A percentile compares a stretch with the other conserved stretches of the same genome.
Evolutionary conservation across 768 basidiomycete genomes (phyloP).

Genomic region (Collybia nuda): DNA sequence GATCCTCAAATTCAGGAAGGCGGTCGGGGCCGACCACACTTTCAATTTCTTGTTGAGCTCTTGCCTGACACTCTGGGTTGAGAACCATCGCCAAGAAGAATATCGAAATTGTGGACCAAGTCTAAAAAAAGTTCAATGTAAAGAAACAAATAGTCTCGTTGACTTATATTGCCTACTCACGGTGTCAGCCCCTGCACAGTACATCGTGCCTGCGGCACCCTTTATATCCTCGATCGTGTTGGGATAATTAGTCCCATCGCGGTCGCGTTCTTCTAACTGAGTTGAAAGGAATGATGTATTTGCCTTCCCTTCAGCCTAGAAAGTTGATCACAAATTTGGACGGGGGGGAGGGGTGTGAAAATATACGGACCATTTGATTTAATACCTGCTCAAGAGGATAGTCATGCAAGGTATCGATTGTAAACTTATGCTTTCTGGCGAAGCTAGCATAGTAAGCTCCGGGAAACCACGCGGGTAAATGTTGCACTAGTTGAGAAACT

Average conservation of each 20-base stretch:
- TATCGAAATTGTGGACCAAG: slow-evolving; percentile 21
- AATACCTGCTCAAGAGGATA: slow-evolving; percentile 26
- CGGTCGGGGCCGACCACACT: slow-evolving; percentile 30
- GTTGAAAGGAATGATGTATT: slow-evolving; percentile 14
- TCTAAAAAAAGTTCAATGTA: too few species aligned
- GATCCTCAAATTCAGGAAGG: slow-evolving; percentile 34
- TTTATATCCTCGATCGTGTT: slow-evolving; percentile 18
- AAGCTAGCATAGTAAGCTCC: slow-evolving; percentile 34
- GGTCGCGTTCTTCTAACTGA: slow-evolving; percentile 6
- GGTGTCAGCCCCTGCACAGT: slow-evolving; percentile 37
- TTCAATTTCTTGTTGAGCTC: slow-evolving; percentile 42
- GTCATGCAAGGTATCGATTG: slow-evolving; percentile 28
- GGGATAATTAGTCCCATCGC: neutral
- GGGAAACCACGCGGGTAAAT: slow-evolving; percentile 40
- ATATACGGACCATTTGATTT: slow-evolving; percentile 20
- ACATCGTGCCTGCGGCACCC: slow-evolving; percentile 26
- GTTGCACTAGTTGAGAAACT: slow-evolving; percentile 26
- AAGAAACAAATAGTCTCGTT: too few species aligned
- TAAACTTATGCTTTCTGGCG: slow-evolving; percentile 27
- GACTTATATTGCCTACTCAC: too few species aligned
- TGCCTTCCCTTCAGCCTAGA: slow-evolving; percentile 12
- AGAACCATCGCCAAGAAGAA: slow-evolving; percentile 39
- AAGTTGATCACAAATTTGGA: neutral
- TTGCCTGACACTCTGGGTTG: slow-evolving; percentile 31
- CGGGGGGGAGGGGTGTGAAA: neutral